A percentile compares a stretch with the other conserved stretches of the same genome.
phyloP scores from a whole-genome alignment of 495 filamentous ascomycete species.

The Neurospora sp. region DNA sequence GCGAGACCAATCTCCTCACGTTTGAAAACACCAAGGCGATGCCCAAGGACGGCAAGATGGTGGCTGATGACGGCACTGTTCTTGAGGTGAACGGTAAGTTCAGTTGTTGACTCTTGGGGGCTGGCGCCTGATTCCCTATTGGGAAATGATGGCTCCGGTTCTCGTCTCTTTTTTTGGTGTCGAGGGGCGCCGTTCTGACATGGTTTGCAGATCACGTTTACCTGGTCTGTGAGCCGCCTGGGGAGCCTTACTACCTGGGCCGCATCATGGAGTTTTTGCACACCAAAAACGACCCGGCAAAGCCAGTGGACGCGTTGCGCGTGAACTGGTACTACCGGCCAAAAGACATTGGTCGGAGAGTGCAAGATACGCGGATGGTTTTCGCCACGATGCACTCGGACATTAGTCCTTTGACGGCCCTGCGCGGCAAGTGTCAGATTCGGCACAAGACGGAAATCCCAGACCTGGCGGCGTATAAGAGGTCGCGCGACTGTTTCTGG shows the following conservation, averaged over 20 bases:
- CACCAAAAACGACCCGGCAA: constrained; percentile 56
- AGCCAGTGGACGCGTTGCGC: constrained; percentile 74
- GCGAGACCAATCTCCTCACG: constrained; percentile 70
- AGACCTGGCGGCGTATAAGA: constrained; percentile 75
- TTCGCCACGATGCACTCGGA: constrained; percentile 99
- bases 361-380: constrained; percentile 76
- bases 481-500: constrained; percentile 79
- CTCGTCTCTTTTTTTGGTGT: constrained; percentile 5
- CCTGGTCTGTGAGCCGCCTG: constrained; percentile 92
- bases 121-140: neutral
- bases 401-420: constrained; percentile 78
- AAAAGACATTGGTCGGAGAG: constrained; percentile 86
- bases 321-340: constrained; percentile 99
- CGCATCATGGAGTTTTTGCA: constrained; percentile 98
- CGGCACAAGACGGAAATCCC: constrained; percentile 76
- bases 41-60: constrained; percentile 68
- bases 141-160: constrained; percentile 1
- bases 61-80: constrained; percentile 83
- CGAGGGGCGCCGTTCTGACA: constrained; percentile 15
- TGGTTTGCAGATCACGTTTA: constrained; percentile 78
- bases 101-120: neutral
- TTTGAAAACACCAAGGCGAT: constrained; percentile 63
- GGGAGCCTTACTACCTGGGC: constrained; percentile 94
- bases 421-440: constrained; percentile 89
- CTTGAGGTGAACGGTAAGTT: constrained; percentile 77